Base-by-base conservation (phyloP, 148 eudicot species). In the Fagopyrum esculentum region DNA sequence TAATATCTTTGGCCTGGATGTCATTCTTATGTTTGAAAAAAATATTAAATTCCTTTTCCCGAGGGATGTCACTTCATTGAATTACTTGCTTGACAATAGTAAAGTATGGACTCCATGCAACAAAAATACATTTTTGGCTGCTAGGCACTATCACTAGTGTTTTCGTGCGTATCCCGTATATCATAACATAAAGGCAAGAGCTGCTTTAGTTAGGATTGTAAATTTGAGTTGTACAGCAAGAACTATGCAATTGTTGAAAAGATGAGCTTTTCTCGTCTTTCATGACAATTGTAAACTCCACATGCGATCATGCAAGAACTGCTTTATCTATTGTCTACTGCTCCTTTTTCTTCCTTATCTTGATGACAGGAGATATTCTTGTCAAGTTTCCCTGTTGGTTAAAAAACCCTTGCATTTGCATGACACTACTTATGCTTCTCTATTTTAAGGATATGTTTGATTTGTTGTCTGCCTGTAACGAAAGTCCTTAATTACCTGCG, bases 91-190 rank as follows among this genome's bases (percentile, higher is more conserved):
- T 66, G 6, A 66, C 17, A 66, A 35, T 6, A 35, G 46, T 17
- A 40, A 66, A 40, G 47, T 40, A 66, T 29, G 69, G 69, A 63
- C 63, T 63, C 69, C 3, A 35, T 63, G 69, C 45, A 22, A 63
- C 45, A 63, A 63, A 35, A 29, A 10, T 30, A 16, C 44, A 63
- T 63, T 29, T 29, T 63, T n/a, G 4, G 69, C 69, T 63, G 35
- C n/a, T 63, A 10, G 40, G 45, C 69, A 63, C 16, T 30, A 29
- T 35, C 66, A 60, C 44, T 63, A 66, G 11, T 2, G 26, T 48
- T 9, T 13, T 50, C 3, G 40, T 29, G 30, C 68, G 3, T 61
- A 6, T 59, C 9, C 30, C 26, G 6, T 22, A 35, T 35, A 35
- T 35, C 40, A 35, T 35, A 50, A 50, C 13, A 50, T 2, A 50